Evolutionary conservation across 2,329 filamentous ascomycete species (phyloP), one percentile per base, ranked within the genome.

Genomic region (Rasamsonia emersonii): DNA sequence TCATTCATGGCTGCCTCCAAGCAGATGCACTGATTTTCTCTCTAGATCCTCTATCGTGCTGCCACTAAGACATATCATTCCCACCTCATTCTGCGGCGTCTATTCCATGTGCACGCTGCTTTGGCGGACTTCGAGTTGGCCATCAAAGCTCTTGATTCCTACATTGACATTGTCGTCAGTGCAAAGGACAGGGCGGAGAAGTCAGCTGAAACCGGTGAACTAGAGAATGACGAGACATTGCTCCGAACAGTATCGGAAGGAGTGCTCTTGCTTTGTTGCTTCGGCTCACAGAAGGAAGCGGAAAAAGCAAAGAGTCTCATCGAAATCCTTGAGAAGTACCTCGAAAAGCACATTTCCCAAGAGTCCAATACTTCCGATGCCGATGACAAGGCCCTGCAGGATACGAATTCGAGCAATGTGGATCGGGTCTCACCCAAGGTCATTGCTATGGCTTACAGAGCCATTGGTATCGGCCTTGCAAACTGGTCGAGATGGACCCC

Each of bases 21-120:
- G 20, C 24, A 9, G 13, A 24, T 27, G 8, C 15, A 30, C 42
- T 53, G 28, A 53, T 31, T 11, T 20, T 30, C n/a, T 23, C 25
- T 10, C 21, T 35, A 91, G 56, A 83, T 86, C 17, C 69, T 98
- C 5, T 98, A 96, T 58, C 81, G 82, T 23, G 85, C 88, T 14
- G 85, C 89, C 5, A 86, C 82, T 7, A 94, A 91, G 58, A 94
- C 88, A 0, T 98, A 91, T 51, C 91, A 98, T 59, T 98, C 91
- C 1, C 93, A 89, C 1, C 68, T 86, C 7, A 83, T 96, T 40
- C 65, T 98, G 18, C 74, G 89, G 36, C 76, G 88, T 47, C 69
- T 98, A 0, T 96, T 96, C 53, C 80, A 77, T 8, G 81, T 94
- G 2, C 91, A 98, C 55, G 69, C 89, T 11, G 75, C 86, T 2